phyloP scores from a whole-genome alignment of 106 monocot species.

The Alisma plantagoaquatica region DNA sequence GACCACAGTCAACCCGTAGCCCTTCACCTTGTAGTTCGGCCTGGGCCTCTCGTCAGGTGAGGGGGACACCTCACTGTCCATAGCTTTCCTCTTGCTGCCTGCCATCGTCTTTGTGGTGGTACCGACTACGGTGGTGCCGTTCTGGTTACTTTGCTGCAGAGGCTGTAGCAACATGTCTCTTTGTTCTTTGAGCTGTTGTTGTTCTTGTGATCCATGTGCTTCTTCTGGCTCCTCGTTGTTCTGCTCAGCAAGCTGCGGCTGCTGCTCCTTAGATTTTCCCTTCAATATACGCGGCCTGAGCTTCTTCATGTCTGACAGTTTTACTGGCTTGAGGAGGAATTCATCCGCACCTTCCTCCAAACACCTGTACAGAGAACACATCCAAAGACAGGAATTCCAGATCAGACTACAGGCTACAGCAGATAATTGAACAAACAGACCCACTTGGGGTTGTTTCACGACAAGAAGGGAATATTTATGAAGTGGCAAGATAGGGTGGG shows the following conservation, averaged over 20 bases:
- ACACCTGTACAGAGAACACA: constrained; percentile 16
- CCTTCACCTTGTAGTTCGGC: no score
- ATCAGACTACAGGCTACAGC: neutral
- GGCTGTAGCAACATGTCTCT: neutral
- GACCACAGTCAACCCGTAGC: no score
- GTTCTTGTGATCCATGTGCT: no score
- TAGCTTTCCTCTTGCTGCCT: constrained; percentile 23
- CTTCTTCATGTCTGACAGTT: constrained; percentile 25
- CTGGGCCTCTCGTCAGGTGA: no score
- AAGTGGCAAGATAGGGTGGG: neutral
- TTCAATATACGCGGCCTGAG: constrained; percentile 23
- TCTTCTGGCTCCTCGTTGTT: no score
- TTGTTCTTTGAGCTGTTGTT: neutral
- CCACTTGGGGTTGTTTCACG: neutral
- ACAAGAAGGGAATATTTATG: neutral
- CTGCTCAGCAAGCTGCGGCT: no score
- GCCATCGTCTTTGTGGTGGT: neutral
- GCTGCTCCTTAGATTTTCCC: constrained; percentile 4
- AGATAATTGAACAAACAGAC: neutral
- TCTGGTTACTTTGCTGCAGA: constrained; percentile 3
- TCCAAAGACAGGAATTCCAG: no score
- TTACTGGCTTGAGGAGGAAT: no score
- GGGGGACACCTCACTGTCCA: constrained; percentile 17
- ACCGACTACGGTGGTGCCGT: neutral
- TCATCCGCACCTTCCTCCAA: constrained; percentile 37